Evolutionary conservation across 176 grass and related monocot genomes (phyloP), one percentile per base, ranked within the genome.

Genomic region (Metroxylon sagu): DNA sequence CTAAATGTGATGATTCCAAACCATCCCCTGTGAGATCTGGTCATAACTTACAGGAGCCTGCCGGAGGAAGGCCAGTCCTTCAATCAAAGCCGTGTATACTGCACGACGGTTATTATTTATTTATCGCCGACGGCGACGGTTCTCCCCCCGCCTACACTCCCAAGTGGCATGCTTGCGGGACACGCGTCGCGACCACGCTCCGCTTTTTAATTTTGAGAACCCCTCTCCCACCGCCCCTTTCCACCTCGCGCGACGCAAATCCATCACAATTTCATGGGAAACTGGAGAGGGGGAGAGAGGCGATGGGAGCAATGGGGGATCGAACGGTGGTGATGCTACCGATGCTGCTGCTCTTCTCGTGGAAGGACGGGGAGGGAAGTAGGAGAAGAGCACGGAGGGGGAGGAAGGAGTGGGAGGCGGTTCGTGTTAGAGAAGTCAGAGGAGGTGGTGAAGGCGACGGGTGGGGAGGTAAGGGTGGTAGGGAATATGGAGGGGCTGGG

Each of bases 401-500:
- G 60, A 17, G 73, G 49, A 4, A 26, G 30, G 25, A 71, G 50
- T n/a, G 71, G 30, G 63, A 78, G 80, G 25, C 28, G 86, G 53
- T 96, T 96, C 68, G 53, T 82, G 51, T 75, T 96, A 53, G 83
- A 87, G 27, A 65, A 80, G 65, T 62, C 71, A 59, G 86, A 96
- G 77, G 82, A 87, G 77, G 86, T 96, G 61, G 78, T 90, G 53
- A 80, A 77, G 53, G 79, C 83, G 56, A 86, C 90, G 67, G 86
- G 68, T 17, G 86, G 91, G 28, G 50, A 69, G 50, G 91, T 96
- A 52, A 68, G 56, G 57, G 80, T 96, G 26, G 83, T 82, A 82
- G 79, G 60, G 82, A 79, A 6, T 74, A 57, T 7, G 50, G 65
- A 57, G 35, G 72, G 77, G 71, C 56, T 25, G 66, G n/a, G n/a